Evolutionary conservation across 2,329 filamentous ascomycete species (phyloP).

Genomic region (Aspergillus carbonarius): DNA sequence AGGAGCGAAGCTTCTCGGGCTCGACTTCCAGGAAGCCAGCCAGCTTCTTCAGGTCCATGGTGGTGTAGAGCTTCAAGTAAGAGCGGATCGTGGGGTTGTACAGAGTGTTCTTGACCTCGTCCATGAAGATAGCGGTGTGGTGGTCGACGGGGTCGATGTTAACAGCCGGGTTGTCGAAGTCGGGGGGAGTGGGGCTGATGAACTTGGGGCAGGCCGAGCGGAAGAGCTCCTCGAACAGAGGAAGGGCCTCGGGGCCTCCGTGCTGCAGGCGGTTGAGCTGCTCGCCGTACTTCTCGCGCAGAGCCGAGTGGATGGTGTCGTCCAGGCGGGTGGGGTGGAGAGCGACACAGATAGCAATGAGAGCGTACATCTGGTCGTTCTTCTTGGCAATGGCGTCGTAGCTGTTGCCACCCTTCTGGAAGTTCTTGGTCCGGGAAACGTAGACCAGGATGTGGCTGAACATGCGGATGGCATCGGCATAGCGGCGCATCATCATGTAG

Average conservation of each 20-base stretch:
- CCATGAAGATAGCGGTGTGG: slow-evolving; percentile 97
- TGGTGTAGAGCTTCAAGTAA: slow-evolving; percentile 98
- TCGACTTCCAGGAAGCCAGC: slow-evolving; percentile 96
- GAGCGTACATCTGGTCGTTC: slow-evolving; percentile 99
- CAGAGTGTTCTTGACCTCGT: slow-evolving; percentile 99
- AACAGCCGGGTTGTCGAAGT: slow-evolving; percentile 94
- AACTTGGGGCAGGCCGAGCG: slow-evolving; percentile 97
- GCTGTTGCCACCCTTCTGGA: slow-evolving; percentile 88
- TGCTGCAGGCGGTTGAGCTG: slow-evolving; percentile 96
- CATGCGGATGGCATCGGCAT: slow-evolving; percentile 98
- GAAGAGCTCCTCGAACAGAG: slow-evolving; percentile 98
- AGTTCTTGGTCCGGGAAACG: slow-evolving; percentile 98
- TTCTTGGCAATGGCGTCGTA: slow-evolving; percentile 99
- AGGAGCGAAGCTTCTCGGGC: slow-evolving; percentile 90
- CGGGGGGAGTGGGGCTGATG: slow-evolving; percentile 93
- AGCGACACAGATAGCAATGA: slow-evolving; percentile 97
- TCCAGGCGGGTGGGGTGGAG: slow-evolving; percentile 97
- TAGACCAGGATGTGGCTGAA: slow-evolving; percentile 99
- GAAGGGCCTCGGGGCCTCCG: slow-evolving; percentile 90
- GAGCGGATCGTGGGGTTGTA: slow-evolving; percentile 97
- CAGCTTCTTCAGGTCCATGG: slow-evolving; percentile 98
- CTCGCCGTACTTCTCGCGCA: slow-evolving; percentile 98
- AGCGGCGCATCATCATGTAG: slow-evolving; percentile 99
- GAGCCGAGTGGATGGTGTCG: slow-evolving; percentile 97
- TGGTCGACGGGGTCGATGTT: slow-evolving; percentile 98